Conservation (phyloP, 257 asterid species). For the Cordia subcordata region DNA sequence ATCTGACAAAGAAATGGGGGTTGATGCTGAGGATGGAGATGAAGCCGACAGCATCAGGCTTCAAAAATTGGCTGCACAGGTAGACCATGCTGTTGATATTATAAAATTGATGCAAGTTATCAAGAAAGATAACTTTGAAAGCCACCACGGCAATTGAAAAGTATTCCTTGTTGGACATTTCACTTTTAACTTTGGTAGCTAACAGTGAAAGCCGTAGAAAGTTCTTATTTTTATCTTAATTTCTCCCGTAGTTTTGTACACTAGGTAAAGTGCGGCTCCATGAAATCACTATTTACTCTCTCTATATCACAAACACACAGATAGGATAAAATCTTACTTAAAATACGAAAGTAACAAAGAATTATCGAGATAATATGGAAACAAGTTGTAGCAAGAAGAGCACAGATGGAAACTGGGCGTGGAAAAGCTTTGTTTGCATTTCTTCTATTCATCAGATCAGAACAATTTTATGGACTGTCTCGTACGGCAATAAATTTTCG, state of each 20-base stretch:
- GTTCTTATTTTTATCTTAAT: neutral
- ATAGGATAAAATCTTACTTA: too few species aligned
- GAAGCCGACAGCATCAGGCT: slow-evolving; percentile 72
- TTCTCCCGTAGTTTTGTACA: too few species aligned
- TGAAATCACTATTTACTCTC: too few species aligned
- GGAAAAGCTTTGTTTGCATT: too few species aligned
- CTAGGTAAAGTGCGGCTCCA: too few species aligned
- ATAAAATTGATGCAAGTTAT: neutral
- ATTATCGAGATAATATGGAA: too few species aligned
- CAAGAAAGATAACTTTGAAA: neutral
- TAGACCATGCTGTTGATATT: slow-evolving; percentile 18
- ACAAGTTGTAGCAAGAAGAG: too few species aligned
- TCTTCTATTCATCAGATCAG: too few species aligned
- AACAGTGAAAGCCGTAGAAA: neutral
- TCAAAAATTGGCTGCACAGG: slow-evolving; percentile 92
- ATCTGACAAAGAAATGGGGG: slow-evolving; percentile 94
- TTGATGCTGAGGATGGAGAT: slow-evolving; percentile 83
- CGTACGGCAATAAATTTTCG: neutral
- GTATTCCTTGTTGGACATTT: too few species aligned
- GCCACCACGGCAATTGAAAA: neutral
- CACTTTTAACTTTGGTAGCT: neutral
- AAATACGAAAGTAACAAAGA: too few species aligned
- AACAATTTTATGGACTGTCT: neutral
- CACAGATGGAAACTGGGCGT: too few species aligned
- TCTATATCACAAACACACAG: too few species aligned